Base-by-base conservation (phyloP, 202 grass and related monocot species). In the Digitaria exilis region DNA sequence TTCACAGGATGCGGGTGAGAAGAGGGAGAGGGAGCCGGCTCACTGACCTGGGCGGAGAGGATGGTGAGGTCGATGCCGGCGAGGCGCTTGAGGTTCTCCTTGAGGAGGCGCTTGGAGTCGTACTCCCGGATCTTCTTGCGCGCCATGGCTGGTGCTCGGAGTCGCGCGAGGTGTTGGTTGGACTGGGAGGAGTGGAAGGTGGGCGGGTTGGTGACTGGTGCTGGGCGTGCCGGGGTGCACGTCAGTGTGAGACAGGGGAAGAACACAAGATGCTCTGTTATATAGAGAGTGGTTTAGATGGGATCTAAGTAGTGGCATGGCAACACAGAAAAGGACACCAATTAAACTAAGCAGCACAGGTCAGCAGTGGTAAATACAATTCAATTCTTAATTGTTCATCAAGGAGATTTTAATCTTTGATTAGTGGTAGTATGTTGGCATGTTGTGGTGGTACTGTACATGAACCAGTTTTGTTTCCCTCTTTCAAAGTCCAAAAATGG, bases 121-220 rank as follows among this genome's bases (percentile, higher is more conserved):
- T 93, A 98, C 90, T 98, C 95, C 52, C 90, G 72, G 82, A 98
- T 95, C 92, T 98, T 98, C 92, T 98, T 98, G 21, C 92, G 80
- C 28, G 95, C 92, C 95, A 98, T 97, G 66, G 62, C 34, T 39
- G 69, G 19, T 2, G 14, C 7, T 3, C 2, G 0, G 11, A 5
- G 18, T 31, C 34, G 31, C 8, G 30, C 18, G 19, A 19, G 61
- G 64, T 22, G 64, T 48, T 48, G 61, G 64, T 48, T 48, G 61
- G 72, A 37, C 50, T 60, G 29, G 13, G 7, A 14, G n/a, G 37
- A 64, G 19, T 82, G 30, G 30, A 28, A 51, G 28, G 50, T 37
- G 19, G 37, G 62, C 63, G 2, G 64, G 68, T 71, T 49, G 68
- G 68, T 71, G 6, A 19, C 15, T 49, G 25, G 28, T 22, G 82